Conservation (phyloP, 495 filamentous ascomycete species). For the Hypoxylon rickii region DNA sequence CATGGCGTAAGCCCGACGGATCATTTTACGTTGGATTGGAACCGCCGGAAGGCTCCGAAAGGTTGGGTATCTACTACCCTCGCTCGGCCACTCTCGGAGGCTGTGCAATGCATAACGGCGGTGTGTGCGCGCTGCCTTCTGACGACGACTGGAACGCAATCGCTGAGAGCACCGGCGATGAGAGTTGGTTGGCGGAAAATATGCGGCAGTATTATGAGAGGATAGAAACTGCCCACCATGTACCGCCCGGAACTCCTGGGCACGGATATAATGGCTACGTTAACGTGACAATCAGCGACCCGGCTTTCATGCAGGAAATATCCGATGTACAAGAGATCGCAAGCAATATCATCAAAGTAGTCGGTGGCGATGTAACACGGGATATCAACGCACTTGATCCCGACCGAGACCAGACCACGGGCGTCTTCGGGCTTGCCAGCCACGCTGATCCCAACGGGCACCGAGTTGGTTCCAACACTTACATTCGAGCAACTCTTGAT, state of each 20-base stretch:
- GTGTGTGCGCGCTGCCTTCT: constrained; percentile 46
- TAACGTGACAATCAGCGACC: constrained; percentile 42
- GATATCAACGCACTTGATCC: constrained; percentile 48
- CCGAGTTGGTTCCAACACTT: constrained; percentile 49
- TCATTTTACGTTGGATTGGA: constrained; percentile 54
- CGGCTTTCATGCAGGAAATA: constrained; percentile 32
- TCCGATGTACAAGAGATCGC: constrained; percentile 35
- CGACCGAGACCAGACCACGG: constrained; percentile 44
- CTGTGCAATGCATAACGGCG: constrained; percentile 56
- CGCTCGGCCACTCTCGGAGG: constrained; percentile 53
- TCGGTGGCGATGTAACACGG: constrained; percentile 43
- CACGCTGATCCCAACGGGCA: constrained; percentile 47
- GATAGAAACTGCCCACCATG: constrained; percentile 52
- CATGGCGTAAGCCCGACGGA: constrained; percentile 49
- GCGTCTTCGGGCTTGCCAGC: constrained; percentile 50
- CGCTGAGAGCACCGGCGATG: constrained; percentile 50
- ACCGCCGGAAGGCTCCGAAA: constrained; percentile 48
- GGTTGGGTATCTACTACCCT: constrained; percentile 53
- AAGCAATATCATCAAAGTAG: constrained; percentile 38
- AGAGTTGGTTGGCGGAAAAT: constrained; percentile 49
- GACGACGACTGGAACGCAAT: constrained; percentile 54
- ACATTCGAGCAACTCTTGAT: constrained; percentile 50
- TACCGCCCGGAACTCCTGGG: constrained; percentile 40
- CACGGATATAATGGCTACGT: constrained; percentile 54
- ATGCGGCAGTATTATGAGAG: constrained; percentile 51